These are phyloP conservation scores for Cucurbita maxima DNA, from an alignment of 306 rosid species.

Conservation along the genomic window DNA sequence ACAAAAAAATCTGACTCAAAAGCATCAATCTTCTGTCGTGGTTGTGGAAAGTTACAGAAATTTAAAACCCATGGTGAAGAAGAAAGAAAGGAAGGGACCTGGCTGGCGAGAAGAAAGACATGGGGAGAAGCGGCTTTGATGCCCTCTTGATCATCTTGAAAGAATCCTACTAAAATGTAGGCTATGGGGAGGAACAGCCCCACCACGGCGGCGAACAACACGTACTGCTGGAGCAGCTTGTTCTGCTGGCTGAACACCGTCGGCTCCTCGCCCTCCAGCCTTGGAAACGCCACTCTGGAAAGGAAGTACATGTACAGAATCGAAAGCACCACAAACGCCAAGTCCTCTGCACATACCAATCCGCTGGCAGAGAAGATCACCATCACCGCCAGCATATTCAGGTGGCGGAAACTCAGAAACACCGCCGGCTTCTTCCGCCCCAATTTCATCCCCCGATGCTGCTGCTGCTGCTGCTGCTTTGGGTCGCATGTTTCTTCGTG, in stretches of 20 bases:
- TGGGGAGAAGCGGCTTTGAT: constrained; percentile 81
- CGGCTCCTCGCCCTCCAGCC: constrained; percentile 18
- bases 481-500: constrained; percentile 28
- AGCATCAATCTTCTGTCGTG: too few species aligned
- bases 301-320: constrained; percentile 44
- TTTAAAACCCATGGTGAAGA: too few species aligned
- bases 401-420: constrained; percentile 33
- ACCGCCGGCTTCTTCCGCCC: background rate
- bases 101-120: constrained; percentile 68
- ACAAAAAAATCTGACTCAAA: too few species aligned
- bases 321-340: constrained; percentile 46
- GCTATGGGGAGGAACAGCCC: constrained; percentile 68
- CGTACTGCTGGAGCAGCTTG: constrained; percentile 45
- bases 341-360: constrained; percentile 52
- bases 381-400: constrained; percentile 40
- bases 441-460: background rate
- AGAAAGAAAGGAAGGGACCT: background rate
- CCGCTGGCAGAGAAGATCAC: constrained; percentile 64
- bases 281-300: constrained; percentile 55
- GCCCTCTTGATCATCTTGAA: constrained; percentile 66
- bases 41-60: too few species aligned
- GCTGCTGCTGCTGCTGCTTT: too few species aligned
- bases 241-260: constrained; percentile 26
- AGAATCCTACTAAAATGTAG: constrained; percentile 52
- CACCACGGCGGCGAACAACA: constrained; percentile 29